These are phyloP conservation scores for Ramicandelaber brevisporus DNA, from an alignment of 192 early-diverging fungal species.

Conservation along the genomic window DNA sequence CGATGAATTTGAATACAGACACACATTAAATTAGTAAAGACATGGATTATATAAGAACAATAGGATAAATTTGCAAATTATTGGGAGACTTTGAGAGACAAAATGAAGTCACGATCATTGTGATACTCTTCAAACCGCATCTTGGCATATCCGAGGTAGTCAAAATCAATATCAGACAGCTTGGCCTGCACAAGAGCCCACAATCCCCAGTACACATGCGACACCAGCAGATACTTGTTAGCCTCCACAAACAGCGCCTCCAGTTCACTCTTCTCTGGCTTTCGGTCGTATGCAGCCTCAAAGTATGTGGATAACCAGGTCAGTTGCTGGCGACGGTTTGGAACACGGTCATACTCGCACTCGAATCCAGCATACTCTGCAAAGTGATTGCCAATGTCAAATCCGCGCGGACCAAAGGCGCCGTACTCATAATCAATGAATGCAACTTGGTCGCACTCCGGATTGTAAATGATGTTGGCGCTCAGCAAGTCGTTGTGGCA, in stretches of 20 bases:
- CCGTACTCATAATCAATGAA: conserved; percentile 96
- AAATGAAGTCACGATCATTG: conserved; percentile 21
- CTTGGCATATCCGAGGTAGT: conserved; percentile 73
- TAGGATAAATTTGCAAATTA: too few species aligned
- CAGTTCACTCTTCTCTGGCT: conserved; percentile 17
- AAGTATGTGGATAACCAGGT: conserved; percentile 60
- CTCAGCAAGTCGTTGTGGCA: conserved; percentile 82
- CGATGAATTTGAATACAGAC: too few species aligned
- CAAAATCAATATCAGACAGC: conserved; percentile 83
- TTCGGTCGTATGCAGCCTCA: conserved; percentile 10
- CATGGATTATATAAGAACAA: too few species aligned
- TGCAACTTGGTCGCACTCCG: conserved; percentile 23
- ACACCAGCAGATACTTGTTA: conserved; percentile 56
- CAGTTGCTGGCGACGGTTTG: conserved; percentile 34
- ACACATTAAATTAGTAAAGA: too few species aligned
- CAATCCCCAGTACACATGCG: conserved; percentile 81
- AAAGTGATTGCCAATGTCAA: conserved; percentile 94
- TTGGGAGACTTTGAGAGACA: conserved; percentile 5
- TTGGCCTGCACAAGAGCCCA: conserved; percentile 62
- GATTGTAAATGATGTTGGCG: conserved; percentile 65
- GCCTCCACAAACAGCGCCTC: conserved; percentile 49
- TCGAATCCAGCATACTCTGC: conserved; percentile 91
- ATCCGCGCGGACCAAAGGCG: conserved; percentile 54
- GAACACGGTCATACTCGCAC: conserved; percentile 74
- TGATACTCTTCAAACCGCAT: conserved; percentile 58